phyloP scores from a whole-genome alignment of 116 monocot genomes.

The Iris pallida region DNA sequence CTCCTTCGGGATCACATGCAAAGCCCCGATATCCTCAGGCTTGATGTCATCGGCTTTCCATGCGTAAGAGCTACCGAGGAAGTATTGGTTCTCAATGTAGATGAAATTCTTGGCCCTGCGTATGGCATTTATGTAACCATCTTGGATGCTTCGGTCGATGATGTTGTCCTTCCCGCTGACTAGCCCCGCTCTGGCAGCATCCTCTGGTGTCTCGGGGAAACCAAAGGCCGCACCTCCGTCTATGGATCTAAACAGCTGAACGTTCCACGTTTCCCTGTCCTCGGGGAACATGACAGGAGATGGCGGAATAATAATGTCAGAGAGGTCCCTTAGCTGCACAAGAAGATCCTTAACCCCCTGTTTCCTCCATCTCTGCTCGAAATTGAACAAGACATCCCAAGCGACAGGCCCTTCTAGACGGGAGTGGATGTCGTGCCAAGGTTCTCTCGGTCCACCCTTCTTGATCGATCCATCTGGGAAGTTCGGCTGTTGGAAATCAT shows the following conservation, averaged over 20 bases:
- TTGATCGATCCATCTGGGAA: conserved; percentile 23
- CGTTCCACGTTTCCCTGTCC: conserved; percentile 31
- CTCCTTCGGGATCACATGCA: conserved; percentile 28
- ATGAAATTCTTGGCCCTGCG: conserved; percentile 26
- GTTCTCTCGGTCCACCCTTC: conserved; percentile 40
- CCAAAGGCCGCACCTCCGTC: conserved; percentile 40
- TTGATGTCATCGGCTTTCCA: conserved; percentile 24
- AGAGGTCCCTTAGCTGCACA: conserved; percentile 10
- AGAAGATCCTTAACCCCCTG: conserved; percentile 26
- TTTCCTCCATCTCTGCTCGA: conserved; percentile 39
- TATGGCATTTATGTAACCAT: conserved; percentile 26
- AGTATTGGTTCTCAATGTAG: conserved; percentile 32
- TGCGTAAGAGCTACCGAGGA: conserved; percentile 25
- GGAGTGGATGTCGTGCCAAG: conserved; percentile 46
- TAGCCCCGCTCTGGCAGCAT: conserved; percentile 22
- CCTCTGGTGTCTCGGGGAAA: conserved; percentile 27
- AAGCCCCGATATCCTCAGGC: conserved; percentile 25
- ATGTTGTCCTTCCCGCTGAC: conserved; percentile 26
- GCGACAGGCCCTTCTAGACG: conserved; percentile 36
- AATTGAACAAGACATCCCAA: conserved; percentile 39
- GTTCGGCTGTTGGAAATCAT: conserved; percentile 43
- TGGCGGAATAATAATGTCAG: conserved; percentile 2
- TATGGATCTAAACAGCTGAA: conserved; percentile 44
- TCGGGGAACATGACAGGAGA: conserved; percentile 11
- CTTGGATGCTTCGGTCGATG: conserved; percentile 29